Evolutionary conservation across 2,329 filamentous ascomycete species (phyloP), one percentile per base, ranked within the genome.

Genomic region (Raffaelea arxii): DNA sequence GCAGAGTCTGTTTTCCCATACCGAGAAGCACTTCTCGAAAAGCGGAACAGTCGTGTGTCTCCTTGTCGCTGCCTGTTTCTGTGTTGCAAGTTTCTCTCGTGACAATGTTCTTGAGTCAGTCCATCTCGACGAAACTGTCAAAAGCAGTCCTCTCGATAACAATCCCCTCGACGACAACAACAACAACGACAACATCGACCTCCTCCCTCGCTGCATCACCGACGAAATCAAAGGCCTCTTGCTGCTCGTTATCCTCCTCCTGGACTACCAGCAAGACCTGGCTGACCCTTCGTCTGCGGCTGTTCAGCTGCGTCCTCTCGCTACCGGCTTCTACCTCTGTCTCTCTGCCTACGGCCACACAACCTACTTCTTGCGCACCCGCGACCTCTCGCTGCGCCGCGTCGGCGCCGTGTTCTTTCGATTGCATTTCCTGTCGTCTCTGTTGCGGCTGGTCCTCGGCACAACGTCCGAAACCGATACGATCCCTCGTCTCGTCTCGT

Each of bases 201-300:
- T 75, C 45, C 61, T 82, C 5, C 67, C 72, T 1, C 67, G 78
- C 43, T 65, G 72, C 40, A 75, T 82, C 53, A 76, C 74, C 0
- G 71, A 82, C 50, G 80, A 84, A 57, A 80, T 78, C 71, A 83
- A 82, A 61, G 80, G 80, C 2, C 74, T 77, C 68, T 78, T 83
- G 74, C 78, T 82, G 52, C 66, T 68, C 14, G 59, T 70, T 18
- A 64, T 76, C 38, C 60, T 80, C 18, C 62, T 71, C 41, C 54
- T 70, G 4, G 62, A 77, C 12, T 82, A 79, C 54, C 72, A 79
- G 27, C 69, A n/a, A n/a, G n/a, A n/a, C n/a, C n/a, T n/a, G n/a
- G n/a, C n/a, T n/a, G n/a, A n/a, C n/a, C n/a, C n/a, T n/a, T n/a
- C n/a, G n/a, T n/a, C n/a, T n/a, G n/a, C n/a, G n/a, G n/a, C n/a